Conservation (phyloP, 2,329 filamentous ascomycete genomes). For the Diaporthe capsici region DNA sequence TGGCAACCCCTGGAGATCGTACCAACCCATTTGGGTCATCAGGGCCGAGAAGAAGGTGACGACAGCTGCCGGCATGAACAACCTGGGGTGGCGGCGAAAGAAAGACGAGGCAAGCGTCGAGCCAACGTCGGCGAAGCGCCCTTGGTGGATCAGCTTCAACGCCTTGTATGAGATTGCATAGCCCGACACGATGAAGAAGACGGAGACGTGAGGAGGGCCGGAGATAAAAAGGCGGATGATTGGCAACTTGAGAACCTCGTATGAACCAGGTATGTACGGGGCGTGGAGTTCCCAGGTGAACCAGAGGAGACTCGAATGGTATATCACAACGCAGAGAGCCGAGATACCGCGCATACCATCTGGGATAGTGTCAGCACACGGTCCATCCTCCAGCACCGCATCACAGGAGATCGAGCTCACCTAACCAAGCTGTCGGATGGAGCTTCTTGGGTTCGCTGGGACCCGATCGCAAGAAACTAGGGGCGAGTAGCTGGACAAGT, state of each 20-base stretch:
- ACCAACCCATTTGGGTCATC: slow-evolving; percentile 43
- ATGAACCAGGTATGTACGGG: slow-evolving; percentile 29
- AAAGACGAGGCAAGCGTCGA: slow-evolving; percentile 47
- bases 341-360: slow-evolving; percentile 47
- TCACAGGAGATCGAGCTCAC: background rate
- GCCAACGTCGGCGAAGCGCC: slow-evolving; percentile 44
- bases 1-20: slow-evolving; percentile 40
- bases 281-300: slow-evolving; percentile 39
- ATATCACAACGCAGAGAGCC: slow-evolving; percentile 44
- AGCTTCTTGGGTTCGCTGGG: slow-evolving; percentile 28
- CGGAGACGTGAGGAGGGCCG: slow-evolving; percentile 50
- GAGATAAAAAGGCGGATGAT: slow-evolving; percentile 50
- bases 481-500: slow-evolving; percentile 13
- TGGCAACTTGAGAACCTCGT: slow-evolving; percentile 47
- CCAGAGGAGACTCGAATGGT: slow-evolving; percentile 42
- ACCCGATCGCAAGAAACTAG: slow-evolving; percentile 35
- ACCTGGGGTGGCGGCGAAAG: slow-evolving; percentile 48
- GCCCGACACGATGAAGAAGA: slow-evolving; percentile 57
- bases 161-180: slow-evolving; percentile 56
- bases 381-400: background rate
- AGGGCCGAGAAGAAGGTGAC: slow-evolving; percentile 40
- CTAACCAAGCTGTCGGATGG: slow-evolving; percentile 42
- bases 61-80: slow-evolving; percentile 47
- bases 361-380: slow-evolving; percentile 12
- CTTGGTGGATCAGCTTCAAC: slow-evolving; percentile 48